These are phyloP conservation scores for Chlamydomonas reinhardtii DNA, from an alignment of 163 green algal species.

Conservation along the genomic window DNA sequence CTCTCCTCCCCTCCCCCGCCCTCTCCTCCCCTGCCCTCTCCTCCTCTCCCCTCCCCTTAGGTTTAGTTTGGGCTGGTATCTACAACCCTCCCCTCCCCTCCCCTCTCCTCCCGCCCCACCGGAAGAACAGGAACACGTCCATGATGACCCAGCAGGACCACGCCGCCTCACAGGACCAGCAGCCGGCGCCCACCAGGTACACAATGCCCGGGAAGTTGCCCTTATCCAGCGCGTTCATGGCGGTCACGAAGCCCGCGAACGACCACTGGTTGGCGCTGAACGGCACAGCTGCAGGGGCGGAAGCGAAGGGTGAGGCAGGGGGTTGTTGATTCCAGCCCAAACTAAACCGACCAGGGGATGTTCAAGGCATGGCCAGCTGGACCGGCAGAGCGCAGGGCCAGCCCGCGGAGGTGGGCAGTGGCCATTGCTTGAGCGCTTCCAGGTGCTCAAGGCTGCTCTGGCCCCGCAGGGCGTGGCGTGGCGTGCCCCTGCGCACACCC, in stretches of 20 bases:
- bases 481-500: too few species aligned
- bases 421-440: too few species aligned
- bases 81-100: too few species aligned
- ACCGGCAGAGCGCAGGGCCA: too few species aligned
- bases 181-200: conserved; percentile 58
- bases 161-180: conserved; percentile 47
- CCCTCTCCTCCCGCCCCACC: not conserved
- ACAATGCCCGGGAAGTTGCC: conserved; percentile 38
- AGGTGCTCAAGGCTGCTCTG: not conserved
- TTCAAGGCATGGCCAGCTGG: too few species aligned
- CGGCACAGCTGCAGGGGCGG: conserved; percentile 50
- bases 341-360: too few species aligned
- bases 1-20: too few species aligned
- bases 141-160: conserved; percentile 60
- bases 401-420: not conserved
- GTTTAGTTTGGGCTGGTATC: too few species aligned
- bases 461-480: too few species aligned
- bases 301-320: not conserved
- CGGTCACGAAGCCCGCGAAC: conserved; percentile 63
- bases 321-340: too few species aligned
- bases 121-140: conserved; percentile 48
- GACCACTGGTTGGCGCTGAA: conserved; percentile 60
- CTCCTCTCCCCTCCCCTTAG: too few species aligned
- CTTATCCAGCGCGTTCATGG: conserved; percentile 61
- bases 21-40: too few species aligned